Percentiles rank a stretch among this genome's conserved stretches.
phyloP scores from a whole-genome alignment of 148 eudicot genomes.

The Rhododendron ovatum region DNA sequence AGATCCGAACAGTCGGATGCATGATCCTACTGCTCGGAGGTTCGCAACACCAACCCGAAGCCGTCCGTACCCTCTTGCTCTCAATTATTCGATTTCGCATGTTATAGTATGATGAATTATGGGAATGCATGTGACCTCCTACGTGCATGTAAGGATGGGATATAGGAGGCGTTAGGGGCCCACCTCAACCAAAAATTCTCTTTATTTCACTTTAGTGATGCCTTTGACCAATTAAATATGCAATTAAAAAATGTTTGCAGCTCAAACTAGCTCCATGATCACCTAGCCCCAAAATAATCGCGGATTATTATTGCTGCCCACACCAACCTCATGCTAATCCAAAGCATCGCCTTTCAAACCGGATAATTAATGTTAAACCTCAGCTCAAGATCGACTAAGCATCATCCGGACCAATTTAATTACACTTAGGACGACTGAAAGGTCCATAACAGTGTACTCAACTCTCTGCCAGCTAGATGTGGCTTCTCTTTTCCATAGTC shows the following conservation, averaged over 20 bases:
- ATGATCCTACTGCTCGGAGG: no score
- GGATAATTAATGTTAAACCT: neutral
- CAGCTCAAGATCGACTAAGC: neutral
- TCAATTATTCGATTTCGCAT: no score
- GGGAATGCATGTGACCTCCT: neutral
- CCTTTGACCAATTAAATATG: neutral
- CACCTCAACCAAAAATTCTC: neutral
- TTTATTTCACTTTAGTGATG: neutral
- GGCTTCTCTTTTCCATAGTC: neutral
- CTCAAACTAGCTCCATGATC: no score
- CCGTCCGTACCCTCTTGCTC: no score
- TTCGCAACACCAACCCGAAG: no score
- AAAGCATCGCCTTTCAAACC: neutral
- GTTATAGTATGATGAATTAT: neutral
- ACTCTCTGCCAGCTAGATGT: no score
- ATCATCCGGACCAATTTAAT: neutral
- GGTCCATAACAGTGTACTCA: no score
- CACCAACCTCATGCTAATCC: neutral
- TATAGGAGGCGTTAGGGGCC: neutral
- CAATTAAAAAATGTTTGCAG: no score
- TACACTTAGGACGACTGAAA: no score
- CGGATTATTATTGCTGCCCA: no score
- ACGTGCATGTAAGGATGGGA: neutral
- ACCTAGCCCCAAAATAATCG: no score
- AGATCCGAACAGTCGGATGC: no score